Conservation (phyloP, 352 stramenopile species). For the Globisporangium lucens region DNA sequence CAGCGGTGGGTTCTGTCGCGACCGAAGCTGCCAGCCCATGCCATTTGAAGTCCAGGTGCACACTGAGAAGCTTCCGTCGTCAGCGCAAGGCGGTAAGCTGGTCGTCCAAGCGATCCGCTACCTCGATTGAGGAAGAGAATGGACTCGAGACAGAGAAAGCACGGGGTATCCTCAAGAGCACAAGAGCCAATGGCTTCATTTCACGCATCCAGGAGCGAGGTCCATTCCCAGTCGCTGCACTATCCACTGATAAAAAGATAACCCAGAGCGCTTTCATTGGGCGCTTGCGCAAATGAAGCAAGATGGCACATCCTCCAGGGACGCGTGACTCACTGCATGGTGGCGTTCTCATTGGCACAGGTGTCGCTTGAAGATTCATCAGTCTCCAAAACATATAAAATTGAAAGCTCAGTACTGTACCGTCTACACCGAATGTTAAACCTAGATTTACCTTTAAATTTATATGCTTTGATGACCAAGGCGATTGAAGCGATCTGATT, state of each 20-base stretch:
- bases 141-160: background rate
- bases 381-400: too few species aligned
- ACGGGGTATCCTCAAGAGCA: too few species aligned
- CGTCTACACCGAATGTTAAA: too few species aligned
- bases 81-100: background rate
- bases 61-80: background rate
- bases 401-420: background rate
- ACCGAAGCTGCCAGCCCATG: background rate
- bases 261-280: too few species aligned
- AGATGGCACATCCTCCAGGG: too few species aligned
- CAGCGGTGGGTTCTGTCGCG: background rate
- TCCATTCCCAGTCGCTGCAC: too few species aligned
- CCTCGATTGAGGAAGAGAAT: background rate
- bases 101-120: slow-evolving; percentile 4
- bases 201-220: too few species aligned
- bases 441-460: background rate
- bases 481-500: background rate
- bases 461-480: background rate
- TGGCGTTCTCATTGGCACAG: too few species aligned
- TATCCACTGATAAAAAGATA: too few species aligned
- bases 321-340: too few species aligned
- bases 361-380: too few species aligned
- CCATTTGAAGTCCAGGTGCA: slow-evolving; percentile 5
- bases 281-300: too few species aligned
- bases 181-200: background rate